Evolutionary conservation across 2,329 filamentous ascomycete species (phyloP).

Genomic region (Colletotrichum cordylinicola): DNA sequence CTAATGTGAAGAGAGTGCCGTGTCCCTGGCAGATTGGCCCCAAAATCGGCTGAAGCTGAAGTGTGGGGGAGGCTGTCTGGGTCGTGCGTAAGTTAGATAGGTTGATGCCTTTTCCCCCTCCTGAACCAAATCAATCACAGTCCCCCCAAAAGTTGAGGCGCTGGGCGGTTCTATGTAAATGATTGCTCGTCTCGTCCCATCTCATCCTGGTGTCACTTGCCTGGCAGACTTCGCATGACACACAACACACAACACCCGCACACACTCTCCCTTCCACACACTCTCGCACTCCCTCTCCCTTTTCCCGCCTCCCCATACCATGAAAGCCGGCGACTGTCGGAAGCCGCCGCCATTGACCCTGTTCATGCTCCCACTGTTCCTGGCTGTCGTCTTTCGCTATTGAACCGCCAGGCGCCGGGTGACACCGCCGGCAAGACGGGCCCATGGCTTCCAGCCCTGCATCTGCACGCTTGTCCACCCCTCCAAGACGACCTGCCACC

Average conservation of each 20-base stretch:
- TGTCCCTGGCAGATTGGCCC: neutral
- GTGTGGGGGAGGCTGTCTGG: neutral
- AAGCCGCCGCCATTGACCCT: neutral
- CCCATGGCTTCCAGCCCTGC: constrained; percentile 62
- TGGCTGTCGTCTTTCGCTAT: neutral
- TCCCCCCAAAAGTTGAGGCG: neutral
- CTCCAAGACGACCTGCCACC: constrained; percentile 63
- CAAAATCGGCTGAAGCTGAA: neutral
- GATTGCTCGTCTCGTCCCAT: constrained; percentile 8
- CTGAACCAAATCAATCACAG: neutral
- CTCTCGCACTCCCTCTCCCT: neutral
- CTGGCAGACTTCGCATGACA: neutral
- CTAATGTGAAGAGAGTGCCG: neutral
- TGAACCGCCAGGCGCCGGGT: neutral
- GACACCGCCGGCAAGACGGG: neutral
- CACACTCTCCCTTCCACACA: neutral
- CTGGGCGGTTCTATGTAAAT: neutral
- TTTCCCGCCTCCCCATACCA: neutral
- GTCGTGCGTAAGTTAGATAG: neutral
- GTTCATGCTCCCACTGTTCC: neutral
- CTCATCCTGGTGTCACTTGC: neutral
- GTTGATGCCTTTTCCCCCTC: neutral
- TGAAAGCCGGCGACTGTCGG: constrained; percentile 7
- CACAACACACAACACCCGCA: neutral
- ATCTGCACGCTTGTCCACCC: constrained; percentile 38